Evolutionary conservation across 2,329 filamentous ascomycete species (phyloP), one percentile per base, ranked within the genome.

Genomic region (Penicillium paneum): DNA sequence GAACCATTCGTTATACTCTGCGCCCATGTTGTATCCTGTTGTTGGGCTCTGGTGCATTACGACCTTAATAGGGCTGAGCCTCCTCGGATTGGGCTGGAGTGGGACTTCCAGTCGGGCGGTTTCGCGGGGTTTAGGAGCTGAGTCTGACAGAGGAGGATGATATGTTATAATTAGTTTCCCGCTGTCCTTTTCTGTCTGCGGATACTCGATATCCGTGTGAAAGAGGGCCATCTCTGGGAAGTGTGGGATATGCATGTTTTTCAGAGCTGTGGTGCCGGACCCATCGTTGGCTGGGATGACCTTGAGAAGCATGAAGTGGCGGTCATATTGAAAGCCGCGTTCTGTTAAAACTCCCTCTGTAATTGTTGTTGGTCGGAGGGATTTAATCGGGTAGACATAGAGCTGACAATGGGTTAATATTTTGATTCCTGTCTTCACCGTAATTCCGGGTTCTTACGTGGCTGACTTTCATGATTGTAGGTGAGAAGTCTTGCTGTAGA

Each of bases 331-430:
- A 61, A 90, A 77, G 13, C 88, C 87, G 58, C 84, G 80, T n/a
- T 78, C 76, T 5, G 81, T 82, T 43, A 90, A 71, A n/a, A 72
- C 71, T 3, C 85, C 79, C 0, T 74, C 70, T 5, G 76, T 55
- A 31, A 90, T 73, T 17, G 78, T 70, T 50, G 87, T 81, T 47
- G 82, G 83, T 34, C 84, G 82, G n/a, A 90, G 79, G 8, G 81
- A 86, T 68, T 91, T 91, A 73, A 91, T 85, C 39, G 88, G 87
- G 69, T 91, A 90, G 44, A 88, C 79, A 71, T 86, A 89, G 34
- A 91, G 78, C 82, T 86, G 59, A 43, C 12, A 15, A 3, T 21
- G 11, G 17, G 28, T 40, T 8, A 54, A 29, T 47, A 13, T 32
- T 31, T 8, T 44, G 35, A 11, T 39, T 17, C 8, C 8, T 13